Evolutionary conservation across 768 basidiomycete species (phyloP).

Genomic region (Leccinum aurantiacum): DNA sequence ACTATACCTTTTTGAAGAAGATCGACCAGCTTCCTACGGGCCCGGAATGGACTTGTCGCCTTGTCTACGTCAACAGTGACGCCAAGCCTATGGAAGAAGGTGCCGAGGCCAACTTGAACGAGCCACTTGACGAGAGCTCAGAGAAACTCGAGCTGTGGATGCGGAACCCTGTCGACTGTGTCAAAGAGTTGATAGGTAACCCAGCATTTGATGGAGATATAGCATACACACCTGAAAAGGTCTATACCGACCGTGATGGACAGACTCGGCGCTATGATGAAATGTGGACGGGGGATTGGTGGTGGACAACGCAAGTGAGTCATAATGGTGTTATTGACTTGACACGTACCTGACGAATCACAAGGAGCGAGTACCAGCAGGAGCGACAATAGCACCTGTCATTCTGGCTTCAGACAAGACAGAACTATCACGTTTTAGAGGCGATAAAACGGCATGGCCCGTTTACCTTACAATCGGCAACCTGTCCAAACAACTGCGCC

Average conservation of each 20-base stretch:
- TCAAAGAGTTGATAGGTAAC: background rate
- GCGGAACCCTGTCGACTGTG: background rate
- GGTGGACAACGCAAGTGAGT: background rate
- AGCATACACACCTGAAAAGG: background rate
- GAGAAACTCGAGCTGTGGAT: background rate
- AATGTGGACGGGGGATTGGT: background rate
- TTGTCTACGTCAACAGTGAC: background rate
- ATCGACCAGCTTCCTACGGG: background rate
- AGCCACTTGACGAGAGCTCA: background rate
- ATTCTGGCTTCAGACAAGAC: no score
- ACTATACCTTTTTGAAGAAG: background rate
- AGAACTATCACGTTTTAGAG: no score
- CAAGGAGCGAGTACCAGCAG: background rate
- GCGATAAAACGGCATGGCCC: no score
- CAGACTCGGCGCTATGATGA: background rate
- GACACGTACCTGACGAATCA: background rate
- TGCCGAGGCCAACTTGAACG: background rate
- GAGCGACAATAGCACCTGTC: no score
- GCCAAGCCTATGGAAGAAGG: background rate
- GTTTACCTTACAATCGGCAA: no score
- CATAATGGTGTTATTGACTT: background rate
- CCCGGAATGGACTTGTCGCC: background rate
- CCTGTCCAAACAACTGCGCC: no score
- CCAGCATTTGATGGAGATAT: background rate
- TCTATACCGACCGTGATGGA: no score